Base-by-base conservation (phyloP, 2,329 filamentous ascomycete species). In the Elsinoe batatas region DNA sequence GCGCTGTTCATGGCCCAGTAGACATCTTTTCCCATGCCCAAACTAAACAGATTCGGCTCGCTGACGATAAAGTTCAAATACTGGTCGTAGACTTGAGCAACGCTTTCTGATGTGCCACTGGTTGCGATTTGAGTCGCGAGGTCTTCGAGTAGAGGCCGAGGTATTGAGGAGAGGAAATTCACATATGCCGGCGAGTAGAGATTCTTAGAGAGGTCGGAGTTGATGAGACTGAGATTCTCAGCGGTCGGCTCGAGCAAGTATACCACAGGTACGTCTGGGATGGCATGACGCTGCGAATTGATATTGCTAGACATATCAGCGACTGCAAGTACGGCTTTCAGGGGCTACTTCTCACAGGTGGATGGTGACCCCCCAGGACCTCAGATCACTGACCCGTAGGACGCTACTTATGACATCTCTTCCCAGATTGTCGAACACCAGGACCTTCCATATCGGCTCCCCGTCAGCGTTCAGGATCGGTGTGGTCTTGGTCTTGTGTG, bases 1-100 rank as follows among this genome's bases (percentile, higher is more conserved):
- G 87, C 87, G 70, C 91, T 97, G 73, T 97, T 97, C 66, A 98
- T 76, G n/a, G 88, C 89, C 83, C 88, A 94, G 69, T 98, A 98
- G 7, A 88, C 88, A 69, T 95, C 87, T 62, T 93, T 93, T 61
- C 90, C 85, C 80, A 97, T 87, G 8, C 91, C 91, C 59, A 98
- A 75, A 66, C 88, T 95, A 73, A 98, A 98, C 3, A 98, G 77
- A 68, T 97, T 91, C 4, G 91, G 91, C 69, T 98, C 93, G 33
- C 88, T 88, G 40, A 97, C 91, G 60, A 97, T 87, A 66, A 97
- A 98, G 71, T 98, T 97, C 54, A 98, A 77, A 67, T 97, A 97
- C 68, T 98, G 93, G 68, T 98, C 93, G 64, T 85, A 98, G 5
- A 98, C 81, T 65, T 96, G 91, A 1, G 91, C 84, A 60, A 98